phyloP scores from a whole-genome alignment of 805 yeast genomes.

The Teunomyces barrocoloradensis region DNA sequence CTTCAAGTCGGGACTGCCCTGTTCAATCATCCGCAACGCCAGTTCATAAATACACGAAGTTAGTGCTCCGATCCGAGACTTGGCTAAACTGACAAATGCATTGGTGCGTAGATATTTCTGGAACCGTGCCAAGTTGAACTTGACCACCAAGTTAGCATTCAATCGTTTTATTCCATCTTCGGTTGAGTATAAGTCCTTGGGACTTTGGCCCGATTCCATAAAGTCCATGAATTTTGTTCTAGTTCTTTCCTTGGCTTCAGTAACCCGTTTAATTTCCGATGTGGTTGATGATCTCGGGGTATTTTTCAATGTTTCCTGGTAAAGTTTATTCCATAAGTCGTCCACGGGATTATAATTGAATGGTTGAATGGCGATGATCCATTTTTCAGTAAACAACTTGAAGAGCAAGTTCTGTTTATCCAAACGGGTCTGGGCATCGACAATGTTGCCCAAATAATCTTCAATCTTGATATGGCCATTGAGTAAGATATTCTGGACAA shows the following conservation, averaged over 20 bases:
- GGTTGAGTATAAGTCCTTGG: slow-evolving; percentile 23
- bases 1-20: slow-evolving; percentile 42
- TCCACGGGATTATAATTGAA: slow-evolving; percentile 33
- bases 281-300: slow-evolving; percentile 37
- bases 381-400: slow-evolving; percentile 31
- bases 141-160: slow-evolving; percentile 49
- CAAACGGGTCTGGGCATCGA: slow-evolving; percentile 17
- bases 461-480: slow-evolving; percentile 62
- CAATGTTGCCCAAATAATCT: slow-evolving; percentile 38
- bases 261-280: slow-evolving; percentile 41
- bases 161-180: slow-evolving; percentile 43
- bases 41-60: slow-evolving; percentile 62
- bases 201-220: slow-evolving; percentile 27
- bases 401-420: slow-evolving; percentile 25
- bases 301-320: slow-evolving; percentile 32
- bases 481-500: slow-evolving; percentile 66
- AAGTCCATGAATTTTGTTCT: slow-evolving; percentile 34
- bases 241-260: slow-evolving; percentile 62
- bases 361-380: slow-evolving; percentile 33
- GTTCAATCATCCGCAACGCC: slow-evolving; percentile 59
- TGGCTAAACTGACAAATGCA: slow-evolving; percentile 61
- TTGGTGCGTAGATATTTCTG: slow-evolving; percentile 63
- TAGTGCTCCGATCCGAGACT: slow-evolving; percentile 66
- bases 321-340: slow-evolving; percentile 38
- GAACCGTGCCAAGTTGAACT: slow-evolving; percentile 64